phyloP scores from a whole-genome alignment of 768 basidiomycete species.

The Podaxis sp. region DNA sequence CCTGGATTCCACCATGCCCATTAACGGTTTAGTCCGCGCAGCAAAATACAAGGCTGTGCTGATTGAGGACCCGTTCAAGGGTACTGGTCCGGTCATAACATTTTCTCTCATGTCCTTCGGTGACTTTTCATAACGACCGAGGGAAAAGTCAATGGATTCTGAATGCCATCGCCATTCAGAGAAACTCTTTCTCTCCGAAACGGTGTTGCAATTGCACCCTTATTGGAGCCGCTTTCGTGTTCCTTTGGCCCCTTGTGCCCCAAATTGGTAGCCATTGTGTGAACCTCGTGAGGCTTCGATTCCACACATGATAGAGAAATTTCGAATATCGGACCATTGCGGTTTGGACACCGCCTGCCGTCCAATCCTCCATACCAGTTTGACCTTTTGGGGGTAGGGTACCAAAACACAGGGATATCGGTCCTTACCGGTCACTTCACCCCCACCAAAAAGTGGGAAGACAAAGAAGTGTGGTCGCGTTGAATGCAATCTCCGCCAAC shows the following conservation, averaged over 20 bases:
- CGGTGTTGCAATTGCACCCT: not conserved
- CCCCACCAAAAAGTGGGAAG: too few relatives aligned
- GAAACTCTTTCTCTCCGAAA: not conserved
- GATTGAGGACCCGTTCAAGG: not conserved
- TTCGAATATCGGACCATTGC: not conserved
- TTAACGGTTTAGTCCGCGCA: not conserved
- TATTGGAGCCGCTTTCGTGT: not conserved
- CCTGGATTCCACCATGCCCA: not conserved
- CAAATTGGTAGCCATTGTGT: not conserved
- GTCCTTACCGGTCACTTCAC: not conserved
- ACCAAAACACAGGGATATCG: not conserved
- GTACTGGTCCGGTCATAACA: not conserved
- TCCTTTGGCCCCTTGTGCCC: not conserved
- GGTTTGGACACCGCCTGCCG: not conserved
- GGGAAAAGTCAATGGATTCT: not conserved
- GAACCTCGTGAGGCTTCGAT: not conserved
- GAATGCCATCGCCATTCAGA: not conserved
- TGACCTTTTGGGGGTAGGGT: not conserved
- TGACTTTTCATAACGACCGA: not conserved
- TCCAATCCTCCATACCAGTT: not conserved
- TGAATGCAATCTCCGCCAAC: too few relatives aligned
- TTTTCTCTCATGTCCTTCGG: not conserved
- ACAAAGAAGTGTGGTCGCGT: too few relatives aligned
- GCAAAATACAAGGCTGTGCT: not conserved
- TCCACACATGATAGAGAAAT: not conserved